These are phyloP conservation scores for Stachybotrys echinatus DNA, from an alignment of 2,329 filamentous ascomycete genomes.

Conservation along the genomic window DNA sequence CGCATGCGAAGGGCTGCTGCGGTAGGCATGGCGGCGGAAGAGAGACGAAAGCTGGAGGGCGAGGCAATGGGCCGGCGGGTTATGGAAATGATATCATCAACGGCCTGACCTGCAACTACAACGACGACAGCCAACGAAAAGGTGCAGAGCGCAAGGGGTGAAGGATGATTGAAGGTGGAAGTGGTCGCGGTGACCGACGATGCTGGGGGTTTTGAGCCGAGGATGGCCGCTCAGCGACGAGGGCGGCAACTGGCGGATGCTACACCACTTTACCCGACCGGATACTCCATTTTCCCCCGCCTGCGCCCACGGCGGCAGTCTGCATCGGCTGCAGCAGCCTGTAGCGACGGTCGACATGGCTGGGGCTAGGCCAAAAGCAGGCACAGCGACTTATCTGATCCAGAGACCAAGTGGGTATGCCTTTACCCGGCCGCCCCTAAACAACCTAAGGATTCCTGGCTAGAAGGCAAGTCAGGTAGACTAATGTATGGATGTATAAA, in stretches of 20 bases:
- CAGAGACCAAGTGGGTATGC: background rate
- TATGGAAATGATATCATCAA: background rate
- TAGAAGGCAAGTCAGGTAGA: too few species aligned
- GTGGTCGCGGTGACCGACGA: background rate
- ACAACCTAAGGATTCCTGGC: too few species aligned
- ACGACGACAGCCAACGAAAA: background rate
- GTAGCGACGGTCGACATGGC: too few species aligned
- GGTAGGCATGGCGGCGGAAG: constrained; percentile 40
- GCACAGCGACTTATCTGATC: background rate
- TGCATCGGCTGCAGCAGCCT: background rate
- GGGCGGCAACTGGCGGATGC: background rate
- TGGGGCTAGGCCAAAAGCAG: background rate
- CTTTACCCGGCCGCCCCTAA: background rate
- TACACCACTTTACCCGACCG: background rate
- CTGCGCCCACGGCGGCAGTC: background rate
- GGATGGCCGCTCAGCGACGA: background rate
- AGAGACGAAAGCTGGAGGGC: constrained; percentile 4
- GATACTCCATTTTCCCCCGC: background rate
- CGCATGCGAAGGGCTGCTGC: constrained; percentile 39
- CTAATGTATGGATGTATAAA: too few species aligned
- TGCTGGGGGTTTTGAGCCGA: constrained; percentile 27
- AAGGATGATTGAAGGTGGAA: background rate
- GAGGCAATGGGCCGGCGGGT: background rate
- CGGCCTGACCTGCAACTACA: background rate
- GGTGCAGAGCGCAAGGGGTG: background rate